These are phyloP conservation scores for Cryptococcus hybrid DNA, from an alignment of 1,284 basidiomycete species.

Conservation along the genomic window DNA sequence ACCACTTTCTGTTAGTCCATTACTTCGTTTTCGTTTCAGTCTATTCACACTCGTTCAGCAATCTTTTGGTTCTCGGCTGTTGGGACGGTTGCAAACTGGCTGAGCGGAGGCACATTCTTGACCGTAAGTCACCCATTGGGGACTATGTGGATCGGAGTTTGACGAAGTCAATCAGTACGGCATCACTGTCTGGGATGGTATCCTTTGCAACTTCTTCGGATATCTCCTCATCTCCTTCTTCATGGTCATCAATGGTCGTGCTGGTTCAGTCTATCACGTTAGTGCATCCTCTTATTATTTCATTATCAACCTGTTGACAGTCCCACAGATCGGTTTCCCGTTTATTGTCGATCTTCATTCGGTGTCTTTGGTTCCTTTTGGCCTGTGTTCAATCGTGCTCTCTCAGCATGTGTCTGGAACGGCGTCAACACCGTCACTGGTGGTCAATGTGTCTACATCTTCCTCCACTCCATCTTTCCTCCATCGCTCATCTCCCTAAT, in stretches of 20 bases:
- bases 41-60: conserved; percentile 6
- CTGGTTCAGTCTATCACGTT: conserved; percentile 37
- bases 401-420: conserved; percentile 63
- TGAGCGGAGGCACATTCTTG: conserved; percentile 24
- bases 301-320: not conserved
- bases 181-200: conserved; percentile 29
- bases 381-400: conserved; percentile 75
- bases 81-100: conserved; percentile 31
- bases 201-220: conserved; percentile 28
- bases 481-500: conserved; percentile 66
- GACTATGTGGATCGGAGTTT: not conserved
- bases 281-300: conserved; percentile 2
- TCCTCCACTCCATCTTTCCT: conserved; percentile 71
- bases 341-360: conserved; percentile 69
- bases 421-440: conserved; percentile 31
- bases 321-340: conserved; percentile 65
- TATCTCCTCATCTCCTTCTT: conserved; percentile 32
- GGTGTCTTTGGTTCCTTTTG: conserved; percentile 77
- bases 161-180: conserved; percentile 15
- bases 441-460: conserved; percentile 63
- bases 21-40: not conserved
- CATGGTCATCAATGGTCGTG: conserved; percentile 38
- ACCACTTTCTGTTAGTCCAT: conserved; percentile 8
- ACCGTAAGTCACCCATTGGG: conserved; percentile 11
- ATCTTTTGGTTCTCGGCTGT: conserved; percentile 34